Evolutionary conservation across 2,329 filamentous ascomycete genomes (phyloP).

Genomic region (Aquanectria penicillioides): DNA sequence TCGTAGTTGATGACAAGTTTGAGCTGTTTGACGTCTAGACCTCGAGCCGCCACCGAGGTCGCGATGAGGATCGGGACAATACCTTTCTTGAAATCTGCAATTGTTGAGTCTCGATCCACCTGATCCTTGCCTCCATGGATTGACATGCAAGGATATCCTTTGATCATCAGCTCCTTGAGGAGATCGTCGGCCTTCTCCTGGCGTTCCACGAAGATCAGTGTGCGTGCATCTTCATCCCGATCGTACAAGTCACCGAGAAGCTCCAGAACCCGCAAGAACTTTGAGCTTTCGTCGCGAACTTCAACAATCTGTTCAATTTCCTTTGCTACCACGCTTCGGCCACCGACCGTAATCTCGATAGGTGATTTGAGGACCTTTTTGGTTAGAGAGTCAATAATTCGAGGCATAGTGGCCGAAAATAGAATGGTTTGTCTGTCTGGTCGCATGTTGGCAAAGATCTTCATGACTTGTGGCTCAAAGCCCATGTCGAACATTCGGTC

Average conservation of each 20-base stretch:
- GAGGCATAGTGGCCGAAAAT: slow-evolving; percentile 96
- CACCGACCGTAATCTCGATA: slow-evolving; percentile 92
- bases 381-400: slow-evolving; percentile 89
- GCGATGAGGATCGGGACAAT: slow-evolving; percentile 90
- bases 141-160: slow-evolving; percentile 90
- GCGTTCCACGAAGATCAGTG: slow-evolving; percentile 90
- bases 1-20: slow-evolving; percentile 98
- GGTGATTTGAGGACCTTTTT: slow-evolving; percentile 88
- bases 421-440: slow-evolving; percentile 93
- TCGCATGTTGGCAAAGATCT: slow-evolving; percentile 90
- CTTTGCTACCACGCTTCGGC: slow-evolving; percentile 84
- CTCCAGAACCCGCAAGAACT: slow-evolving; percentile 86
- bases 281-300: slow-evolving; percentile 81
- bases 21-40: slow-evolving; percentile 93
- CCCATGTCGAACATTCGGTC: slow-evolving; percentile 99
- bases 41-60: slow-evolving; percentile 93
- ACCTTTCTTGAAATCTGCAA: slow-evolving; percentile 92
- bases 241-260: slow-evolving; percentile 88
- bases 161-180: slow-evolving; percentile 80
- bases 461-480: slow-evolving; percentile 98
- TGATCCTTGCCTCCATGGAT: slow-evolving; percentile 96
- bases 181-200: slow-evolving; percentile 89
- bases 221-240: slow-evolving; percentile 87
- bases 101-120: slow-evolving; percentile 90
- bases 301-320: slow-evolving; percentile 96